Percentiles rank a stretch among this genome's conserved stretches.
Conservation (phyloP, 2,329 filamentous ascomycete species). For the Colletotrichum spaethianum region DNA sequence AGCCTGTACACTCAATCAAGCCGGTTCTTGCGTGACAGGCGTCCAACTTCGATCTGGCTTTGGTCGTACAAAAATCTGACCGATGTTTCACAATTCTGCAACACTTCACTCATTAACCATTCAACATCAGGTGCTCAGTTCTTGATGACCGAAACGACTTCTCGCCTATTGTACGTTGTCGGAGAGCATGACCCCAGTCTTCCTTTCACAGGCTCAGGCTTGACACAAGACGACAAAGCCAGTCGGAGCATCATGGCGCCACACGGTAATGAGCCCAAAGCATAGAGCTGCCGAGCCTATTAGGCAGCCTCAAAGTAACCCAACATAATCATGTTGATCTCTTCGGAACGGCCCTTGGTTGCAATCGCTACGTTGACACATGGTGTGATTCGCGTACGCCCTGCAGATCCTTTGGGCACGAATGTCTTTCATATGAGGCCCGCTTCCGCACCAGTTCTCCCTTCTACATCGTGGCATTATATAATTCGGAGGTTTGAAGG, state of each 20-base stretch:
- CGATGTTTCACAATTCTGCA: neutral
- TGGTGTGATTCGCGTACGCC: neutral
- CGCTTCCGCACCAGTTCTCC: neutral
- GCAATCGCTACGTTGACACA: neutral
- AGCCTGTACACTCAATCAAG: no score
- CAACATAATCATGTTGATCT: neutral
- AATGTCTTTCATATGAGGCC: neutral
- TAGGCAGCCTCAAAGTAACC: no score
- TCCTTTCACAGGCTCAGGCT: neutral
- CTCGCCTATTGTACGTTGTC: neutral
- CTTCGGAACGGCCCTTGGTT: neutral
- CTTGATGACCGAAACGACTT: neutral
- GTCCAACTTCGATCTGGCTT: neutral
- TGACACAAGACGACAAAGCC: no score
- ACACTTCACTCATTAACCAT: neutral
- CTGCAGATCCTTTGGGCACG: no score
- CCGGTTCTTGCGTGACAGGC: neutral
- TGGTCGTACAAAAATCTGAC: neutral
- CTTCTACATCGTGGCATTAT: neutral
- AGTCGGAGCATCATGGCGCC: neutral
- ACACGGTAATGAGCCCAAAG: neutral
- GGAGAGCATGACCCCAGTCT: neutral
- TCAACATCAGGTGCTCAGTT: neutral
- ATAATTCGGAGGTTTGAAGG: neutral
- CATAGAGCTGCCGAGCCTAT: neutral